These are phyloP conservation scores for Tolypocladium amazonense DNA, from an alignment of 2,329 filamentous ascomycete species.

Conservation along the genomic window DNA sequence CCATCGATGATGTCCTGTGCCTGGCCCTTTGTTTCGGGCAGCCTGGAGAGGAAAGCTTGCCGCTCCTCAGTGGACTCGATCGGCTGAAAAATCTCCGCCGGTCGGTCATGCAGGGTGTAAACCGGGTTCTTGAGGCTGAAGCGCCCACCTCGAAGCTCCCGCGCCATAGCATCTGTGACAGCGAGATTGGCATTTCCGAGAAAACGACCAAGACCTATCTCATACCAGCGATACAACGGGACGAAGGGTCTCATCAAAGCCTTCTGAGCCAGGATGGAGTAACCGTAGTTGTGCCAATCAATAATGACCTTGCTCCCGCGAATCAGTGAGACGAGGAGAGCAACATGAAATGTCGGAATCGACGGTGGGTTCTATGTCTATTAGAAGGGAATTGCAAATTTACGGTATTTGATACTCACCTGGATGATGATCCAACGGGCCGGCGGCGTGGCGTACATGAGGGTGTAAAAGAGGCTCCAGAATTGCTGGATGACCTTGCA, in stretches of 20 bases:
- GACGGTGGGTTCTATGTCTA: constrained; percentile 72
- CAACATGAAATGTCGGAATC: constrained; percentile 77
- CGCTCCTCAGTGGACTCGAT: constrained; percentile 37
- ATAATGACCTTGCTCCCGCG: constrained; percentile 76
- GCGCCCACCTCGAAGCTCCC: constrained; percentile 51
- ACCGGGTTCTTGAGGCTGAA: constrained; percentile 57
- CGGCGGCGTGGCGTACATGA: constrained; percentile 66
- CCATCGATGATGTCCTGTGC: constrained; percentile 48
- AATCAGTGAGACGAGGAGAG: constrained; percentile 59
- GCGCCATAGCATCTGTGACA: constrained; percentile 82
- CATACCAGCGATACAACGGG: constrained; percentile 64
- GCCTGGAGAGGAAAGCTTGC: constrained; percentile 47
- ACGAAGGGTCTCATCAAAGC: constrained; percentile 64
- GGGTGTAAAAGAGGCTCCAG: constrained; percentile 55
- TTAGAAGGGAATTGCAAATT: background rate
- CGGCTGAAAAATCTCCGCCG: constrained; percentile 72
- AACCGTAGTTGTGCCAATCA: constrained; percentile 99
- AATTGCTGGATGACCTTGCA: constrained; percentile 82
- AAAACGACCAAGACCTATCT: constrained; percentile 56
- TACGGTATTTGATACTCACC: constrained; percentile 27
- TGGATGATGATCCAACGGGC: constrained; percentile 79
- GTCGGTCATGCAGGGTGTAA: constrained; percentile 74
- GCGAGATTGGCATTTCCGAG: constrained; percentile 68
- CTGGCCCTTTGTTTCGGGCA: constrained; percentile 54
- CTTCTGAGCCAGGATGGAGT: constrained; percentile 70